Evolutionary conservation across 2,329 filamentous ascomycete species (phyloP).

Genomic region (Myriosclerotinia duriaeana): DNA sequence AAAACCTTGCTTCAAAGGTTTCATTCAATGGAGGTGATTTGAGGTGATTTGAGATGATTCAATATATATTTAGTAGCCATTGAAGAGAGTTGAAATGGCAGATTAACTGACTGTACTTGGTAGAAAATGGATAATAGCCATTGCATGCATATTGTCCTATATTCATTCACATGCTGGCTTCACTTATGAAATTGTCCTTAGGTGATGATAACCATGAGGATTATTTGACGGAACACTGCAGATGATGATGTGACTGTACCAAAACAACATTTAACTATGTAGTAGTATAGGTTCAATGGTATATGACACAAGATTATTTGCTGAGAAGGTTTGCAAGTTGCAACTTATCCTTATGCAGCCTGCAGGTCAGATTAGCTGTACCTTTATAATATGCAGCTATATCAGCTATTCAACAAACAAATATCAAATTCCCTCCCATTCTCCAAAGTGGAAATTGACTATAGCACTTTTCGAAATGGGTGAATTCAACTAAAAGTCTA

Average conservation of each 20-base stretch:
- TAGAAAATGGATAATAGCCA: background rate
- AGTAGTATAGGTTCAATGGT: background rate
- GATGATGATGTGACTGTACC: background rate
- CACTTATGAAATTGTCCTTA: too few species aligned
- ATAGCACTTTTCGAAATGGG: background rate
- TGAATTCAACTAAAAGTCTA: background rate
- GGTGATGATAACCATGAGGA: background rate
- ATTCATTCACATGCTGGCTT: too few species aligned
- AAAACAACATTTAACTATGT: too few species aligned
- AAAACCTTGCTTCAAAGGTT: too few species aligned
- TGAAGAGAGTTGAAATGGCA: too few species aligned
- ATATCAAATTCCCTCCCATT: background rate
- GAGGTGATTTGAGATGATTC: too few species aligned
- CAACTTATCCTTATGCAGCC: background rate
- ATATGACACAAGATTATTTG: background rate
- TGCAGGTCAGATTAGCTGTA: background rate
- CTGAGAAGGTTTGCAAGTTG: background rate
- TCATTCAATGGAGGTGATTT: too few species aligned
- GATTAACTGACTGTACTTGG: background rate
- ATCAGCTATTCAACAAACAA: background rate
- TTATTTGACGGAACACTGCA: background rate
- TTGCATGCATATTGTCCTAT: background rate
- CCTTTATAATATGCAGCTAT: background rate
- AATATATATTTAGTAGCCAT: too few species aligned
- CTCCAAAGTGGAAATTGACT: background rate